These are phyloP conservation scores for Aquilaria agallochum DNA, from an alignment of 441 rosid species.

Conservation along the genomic window DNA sequence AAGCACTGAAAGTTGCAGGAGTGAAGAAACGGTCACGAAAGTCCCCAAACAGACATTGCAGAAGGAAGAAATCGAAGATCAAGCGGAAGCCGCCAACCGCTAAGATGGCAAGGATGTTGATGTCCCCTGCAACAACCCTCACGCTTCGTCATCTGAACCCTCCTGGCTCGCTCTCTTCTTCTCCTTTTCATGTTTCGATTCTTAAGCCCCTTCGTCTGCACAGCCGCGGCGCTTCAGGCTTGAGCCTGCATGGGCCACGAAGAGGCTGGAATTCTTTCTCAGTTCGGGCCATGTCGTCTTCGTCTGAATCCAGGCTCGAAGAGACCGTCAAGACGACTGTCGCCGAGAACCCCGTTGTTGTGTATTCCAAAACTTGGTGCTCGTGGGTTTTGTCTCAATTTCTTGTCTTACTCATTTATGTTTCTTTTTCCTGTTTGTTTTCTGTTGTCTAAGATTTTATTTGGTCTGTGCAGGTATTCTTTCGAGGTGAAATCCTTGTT, in stretches of 20 bases:
- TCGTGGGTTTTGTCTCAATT: conserved; percentile 50
- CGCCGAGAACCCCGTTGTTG: conserved; percentile 63
- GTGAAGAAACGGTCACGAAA: no score
- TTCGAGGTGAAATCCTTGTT: conserved; percentile 80
- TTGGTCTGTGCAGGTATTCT: conserved; percentile 46
- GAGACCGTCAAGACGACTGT: conserved; percentile 59
- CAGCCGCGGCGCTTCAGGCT: background rate
- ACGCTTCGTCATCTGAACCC: conserved; percentile 13
- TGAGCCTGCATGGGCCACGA: conserved; percentile 16
- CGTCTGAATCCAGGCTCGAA: conserved; percentile 79
- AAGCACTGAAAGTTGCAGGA: no score
- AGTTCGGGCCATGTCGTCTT: conserved; percentile 42
- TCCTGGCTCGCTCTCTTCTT: conserved; percentile 11
- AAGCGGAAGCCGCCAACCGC: no score
- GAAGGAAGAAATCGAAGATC: no score
- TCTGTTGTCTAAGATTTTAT: background rate
- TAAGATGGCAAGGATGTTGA: no score
- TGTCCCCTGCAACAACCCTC: background rate
- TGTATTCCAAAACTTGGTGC: conserved; percentile 92
- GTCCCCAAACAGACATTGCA: no score
- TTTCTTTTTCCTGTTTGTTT: background rate
- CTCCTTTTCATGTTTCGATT: background rate
- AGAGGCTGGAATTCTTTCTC: conserved; percentile 17
- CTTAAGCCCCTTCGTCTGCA: background rate
- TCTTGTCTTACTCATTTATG: background rate